Evolutionary conservation across 805 yeast genomes (phyloP), one percentile per base, ranked within the genome.

Genomic region (Starmerella powellii): DNA sequence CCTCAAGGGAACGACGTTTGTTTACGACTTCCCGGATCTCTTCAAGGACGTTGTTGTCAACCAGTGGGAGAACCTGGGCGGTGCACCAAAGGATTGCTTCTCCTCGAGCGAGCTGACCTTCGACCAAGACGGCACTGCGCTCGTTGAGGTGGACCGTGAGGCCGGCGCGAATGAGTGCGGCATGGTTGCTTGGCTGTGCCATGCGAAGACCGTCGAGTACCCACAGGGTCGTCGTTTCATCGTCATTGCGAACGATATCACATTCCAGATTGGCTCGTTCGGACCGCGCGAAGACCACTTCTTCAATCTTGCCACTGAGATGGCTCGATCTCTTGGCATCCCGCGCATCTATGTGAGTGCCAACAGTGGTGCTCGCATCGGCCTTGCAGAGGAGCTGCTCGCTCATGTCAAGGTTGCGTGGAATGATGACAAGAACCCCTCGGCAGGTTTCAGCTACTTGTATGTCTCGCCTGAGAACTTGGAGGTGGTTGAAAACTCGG

Each of bases 281-380:
- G 98, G 98, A 56, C 98, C 98, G 19, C 79, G 73, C 56, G 99
- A 91, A 67, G 98, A 91, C 66, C 71, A 68, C 43, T 91, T 79
- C 70, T 91, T 91, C 73, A 75, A 83, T 70, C 78, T 80, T 60
- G 94, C 87, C 51, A 91, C 98, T 28, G 93, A 86, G 58, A 73
- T 78, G 53, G 95, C 97, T 27, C 76, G 95, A 67, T 70, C 74
- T 59, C 72, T 78, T 51, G 98, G 98, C 47, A 78, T 91, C 54
- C 99, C 99, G 59, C 74, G 99, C 67, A 74, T 91, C 44, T 91
- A 91, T 66, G 70, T 91, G 54, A 84, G 96, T 55, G 99, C 98
- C 23, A 91, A 91, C 73, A 87, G 97, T 47, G 99, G 99, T 71
- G 99, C 99, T 36, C 78, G 99, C 70, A 83, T 91, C 50, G 98